Percentiles rank a stretch among this genome's conserved stretches.
These are phyloP conservation scores for Emmonsia crescens DNA, from an alignment of 2,329 filamentous ascomycete genomes.

Conservation along the genomic window DNA sequence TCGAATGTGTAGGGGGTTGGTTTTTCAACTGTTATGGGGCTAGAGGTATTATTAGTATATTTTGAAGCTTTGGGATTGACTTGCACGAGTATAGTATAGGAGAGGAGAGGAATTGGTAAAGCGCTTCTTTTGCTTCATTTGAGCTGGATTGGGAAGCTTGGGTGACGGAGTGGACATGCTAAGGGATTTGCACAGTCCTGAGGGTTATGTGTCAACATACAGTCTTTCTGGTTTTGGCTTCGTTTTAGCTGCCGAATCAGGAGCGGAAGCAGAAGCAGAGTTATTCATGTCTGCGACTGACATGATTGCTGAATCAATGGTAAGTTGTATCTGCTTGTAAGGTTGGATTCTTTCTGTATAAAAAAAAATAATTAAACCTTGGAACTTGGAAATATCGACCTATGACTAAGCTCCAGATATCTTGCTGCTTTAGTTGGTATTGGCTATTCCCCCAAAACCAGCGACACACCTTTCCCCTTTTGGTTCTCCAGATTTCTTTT, in stretches of 20 bases:
- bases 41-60: constrained; percentile 12
- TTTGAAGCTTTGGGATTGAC: constrained; percentile 8
- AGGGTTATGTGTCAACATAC: constrained; percentile 19
- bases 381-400: neutral
- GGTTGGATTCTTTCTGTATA: neutral
- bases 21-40: constrained; percentile 59
- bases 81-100: neutral
- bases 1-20: constrained; percentile 88
- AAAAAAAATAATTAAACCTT: too few species aligned
- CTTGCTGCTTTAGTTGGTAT: neutral
- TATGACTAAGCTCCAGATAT: neutral
- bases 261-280: constrained; percentile 10
- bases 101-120: neutral
- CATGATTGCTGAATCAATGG: constrained; percentile 16
- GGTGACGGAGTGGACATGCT: too few species aligned
- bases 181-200: neutral
- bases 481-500: neutral
- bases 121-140: constrained; percentile 1
- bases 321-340: neutral
- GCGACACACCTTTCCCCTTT: neutral
- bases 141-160: constrained; percentile 4
- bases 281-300: constrained; percentile 20
- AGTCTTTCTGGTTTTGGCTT: constrained; percentile 30
- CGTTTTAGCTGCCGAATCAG: constrained; percentile 8
- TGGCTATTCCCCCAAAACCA: neutral